Conservation (phyloP, 2,329 filamentous ascomycete genomes). For the Colletotrichum acutatum region DNA sequence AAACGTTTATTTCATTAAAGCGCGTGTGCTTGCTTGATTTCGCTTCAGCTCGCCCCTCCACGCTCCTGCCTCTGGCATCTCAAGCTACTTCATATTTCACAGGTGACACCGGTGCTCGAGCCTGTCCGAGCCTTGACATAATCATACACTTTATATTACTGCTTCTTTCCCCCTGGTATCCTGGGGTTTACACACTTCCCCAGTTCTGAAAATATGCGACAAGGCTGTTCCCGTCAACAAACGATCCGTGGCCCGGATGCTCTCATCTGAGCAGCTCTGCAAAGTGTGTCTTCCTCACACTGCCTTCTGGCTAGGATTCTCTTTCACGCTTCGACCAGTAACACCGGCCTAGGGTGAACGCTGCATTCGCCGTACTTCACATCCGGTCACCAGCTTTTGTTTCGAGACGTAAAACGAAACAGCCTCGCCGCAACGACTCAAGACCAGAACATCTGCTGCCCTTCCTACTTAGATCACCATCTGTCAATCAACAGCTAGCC, state of each 20-base stretch:
- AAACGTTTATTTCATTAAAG: not conserved
- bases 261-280: not conserved
- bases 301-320: not conserved
- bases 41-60: not conserved
- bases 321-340: not conserved
- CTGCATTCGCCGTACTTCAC: not conserved
- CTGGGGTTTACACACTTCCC: not conserved
- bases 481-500: not conserved
- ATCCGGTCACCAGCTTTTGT: not conserved
- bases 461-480: not conserved
- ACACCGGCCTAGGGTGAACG: not conserved
- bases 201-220: not conserved
- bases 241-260: not conserved
- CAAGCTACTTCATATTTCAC: not conserved
- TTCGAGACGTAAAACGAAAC: not conserved
- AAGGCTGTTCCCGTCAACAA: not conserved
- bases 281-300: not conserved
- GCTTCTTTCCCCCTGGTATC: not conserved
- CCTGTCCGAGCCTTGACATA: constrained; percentile 12
- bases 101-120: constrained; percentile 11
- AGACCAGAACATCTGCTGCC: not conserved
- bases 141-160: not conserved
- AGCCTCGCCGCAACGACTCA: not conserved
- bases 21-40: not conserved
- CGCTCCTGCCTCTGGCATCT: not conserved